Evolutionary conservation across 2,329 filamentous ascomycete species (phyloP).

Genomic region (Piedraia hortae): DNA sequence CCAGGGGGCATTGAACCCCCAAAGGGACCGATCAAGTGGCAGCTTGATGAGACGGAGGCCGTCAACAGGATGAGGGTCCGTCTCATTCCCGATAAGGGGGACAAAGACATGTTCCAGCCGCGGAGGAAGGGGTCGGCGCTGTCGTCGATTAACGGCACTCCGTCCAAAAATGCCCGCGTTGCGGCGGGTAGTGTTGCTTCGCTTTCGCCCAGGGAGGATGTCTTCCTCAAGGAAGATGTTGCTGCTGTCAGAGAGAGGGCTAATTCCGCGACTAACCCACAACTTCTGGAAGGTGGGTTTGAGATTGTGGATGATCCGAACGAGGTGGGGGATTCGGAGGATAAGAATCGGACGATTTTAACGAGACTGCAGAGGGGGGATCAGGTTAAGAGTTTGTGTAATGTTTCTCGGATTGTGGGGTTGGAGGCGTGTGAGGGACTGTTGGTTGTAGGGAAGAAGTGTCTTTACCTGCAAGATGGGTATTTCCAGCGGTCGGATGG

Average conservation of each 20-base stretch:
- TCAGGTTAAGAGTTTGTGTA: conserved; percentile 78
- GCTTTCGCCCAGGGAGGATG: conserved; percentile 3
- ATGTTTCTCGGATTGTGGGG: conserved; percentile 80
- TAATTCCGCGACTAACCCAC: conserved; percentile 17
- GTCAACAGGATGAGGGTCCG: conserved; percentile 83
- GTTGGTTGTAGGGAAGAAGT: conserved; percentile 73
- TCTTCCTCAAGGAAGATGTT: conserved; percentile 3
- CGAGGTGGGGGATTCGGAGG: conserved; percentile 56
- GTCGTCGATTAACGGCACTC: conserved; percentile 14
- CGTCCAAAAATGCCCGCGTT: conserved; percentile 10
- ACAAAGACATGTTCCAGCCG: conserved; percentile 52
- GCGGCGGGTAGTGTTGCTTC: conserved; percentile 8
- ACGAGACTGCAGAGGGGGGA: conserved; percentile 72
- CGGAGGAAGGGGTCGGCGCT: conserved; percentile 43
- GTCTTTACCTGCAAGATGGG: conserved; percentile 82
- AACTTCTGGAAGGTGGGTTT: conserved; percentile 56
- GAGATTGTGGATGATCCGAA: conserved; percentile 83
- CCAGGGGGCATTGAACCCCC: conserved; percentile 59
- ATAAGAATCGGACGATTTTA: conserved; percentile 97
- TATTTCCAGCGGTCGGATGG: conserved; percentile 87
- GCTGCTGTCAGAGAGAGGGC: conserved; percentile 12
- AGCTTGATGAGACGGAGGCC: conserved; percentile 82
- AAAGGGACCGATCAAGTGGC: conserved; percentile 41
- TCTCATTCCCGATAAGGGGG: conserved; percentile 47
- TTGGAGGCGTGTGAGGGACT: conserved; percentile 84